phyloP scores from a whole-genome alignment of 1,139 yeast genomes.

The Suhomyces anneliseae region DNA sequence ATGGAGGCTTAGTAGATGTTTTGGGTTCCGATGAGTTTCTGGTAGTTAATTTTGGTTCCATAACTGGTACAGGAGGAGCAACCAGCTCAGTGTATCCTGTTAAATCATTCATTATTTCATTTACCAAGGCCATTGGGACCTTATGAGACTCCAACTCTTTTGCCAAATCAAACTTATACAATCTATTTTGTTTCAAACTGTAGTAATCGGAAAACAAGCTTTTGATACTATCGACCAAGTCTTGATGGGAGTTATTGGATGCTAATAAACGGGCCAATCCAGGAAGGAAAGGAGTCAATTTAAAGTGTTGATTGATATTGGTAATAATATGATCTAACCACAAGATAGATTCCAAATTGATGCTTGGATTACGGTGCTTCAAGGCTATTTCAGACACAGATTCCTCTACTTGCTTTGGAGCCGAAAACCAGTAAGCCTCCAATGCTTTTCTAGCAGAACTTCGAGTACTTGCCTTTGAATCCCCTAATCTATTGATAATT shows the following conservation, averaged over 20 bases:
- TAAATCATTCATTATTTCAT: constrained; percentile 31
- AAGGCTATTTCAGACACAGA: constrained; percentile 54
- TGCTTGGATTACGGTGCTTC: constrained; percentile 34
- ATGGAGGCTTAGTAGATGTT: too few species aligned
- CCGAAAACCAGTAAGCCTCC: constrained; percentile 67
- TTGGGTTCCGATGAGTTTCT: not conserved
- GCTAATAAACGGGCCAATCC: constrained; percentile 22
- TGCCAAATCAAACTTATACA: constrained; percentile 46
- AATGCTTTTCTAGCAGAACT: constrained; percentile 57
- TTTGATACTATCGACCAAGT: constrained; percentile 17
- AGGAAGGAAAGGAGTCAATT: constrained; percentile 30
- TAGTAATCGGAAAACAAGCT: constrained; percentile 30
- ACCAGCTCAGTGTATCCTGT: constrained; percentile 14
- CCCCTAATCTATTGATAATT: constrained; percentile 54
- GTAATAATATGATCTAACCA: constrained; percentile 36
- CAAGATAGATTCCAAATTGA: constrained; percentile 43
- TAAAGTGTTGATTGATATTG: constrained; percentile 34
- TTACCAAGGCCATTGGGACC: constrained; percentile 30
- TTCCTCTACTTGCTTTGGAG: constrained; percentile 56
- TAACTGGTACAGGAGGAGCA: not conserved
- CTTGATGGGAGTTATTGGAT: not conserved
- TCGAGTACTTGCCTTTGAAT: constrained; percentile 42
- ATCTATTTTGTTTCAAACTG: constrained; percentile 26
- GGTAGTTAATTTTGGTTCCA: not conserved
- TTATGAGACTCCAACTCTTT: constrained; percentile 44